These are phyloP conservation scores for Pecoramyces ruminantium DNA, from an alignment of 192 early-diverging fungal species.

Conservation along the genomic window DNA sequence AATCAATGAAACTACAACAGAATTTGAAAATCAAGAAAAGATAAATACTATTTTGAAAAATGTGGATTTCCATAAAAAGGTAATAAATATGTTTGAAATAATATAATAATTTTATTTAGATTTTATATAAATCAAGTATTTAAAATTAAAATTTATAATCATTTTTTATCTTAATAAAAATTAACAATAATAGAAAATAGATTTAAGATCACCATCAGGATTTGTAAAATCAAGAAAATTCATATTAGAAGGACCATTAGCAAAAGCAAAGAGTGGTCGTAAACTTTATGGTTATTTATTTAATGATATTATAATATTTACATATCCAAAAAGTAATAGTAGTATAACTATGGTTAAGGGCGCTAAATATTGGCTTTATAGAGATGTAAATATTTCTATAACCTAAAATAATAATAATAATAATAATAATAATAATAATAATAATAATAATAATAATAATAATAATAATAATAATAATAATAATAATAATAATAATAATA, in stretches of 20 bases:
- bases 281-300: slow-evolving; percentile 48
- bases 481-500: no score
- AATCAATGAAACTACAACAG: slow-evolving; percentile 24
- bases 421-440: no score
- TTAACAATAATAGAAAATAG: slow-evolving; percentile 13
- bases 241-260: slow-evolving; percentile 48
- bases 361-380: slow-evolving; percentile 11
- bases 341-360: slow-evolving; percentile 7
- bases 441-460: no score
- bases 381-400: slow-evolving; percentile 17
- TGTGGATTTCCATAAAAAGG: slow-evolving; percentile 36
- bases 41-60: slow-evolving; percentile 23
- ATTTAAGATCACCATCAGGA: slow-evolving; percentile 34
- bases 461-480: no score
- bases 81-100: no score
- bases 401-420: no score
- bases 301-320: slow-evolving; percentile 35
- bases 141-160: no score
- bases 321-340: slow-evolving; percentile 12
- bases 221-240: slow-evolving; percentile 37
- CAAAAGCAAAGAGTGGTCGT: slow-evolving; percentile 61
- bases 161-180: no score
- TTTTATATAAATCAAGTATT: no score
- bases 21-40: slow-evolving; percentile 27
- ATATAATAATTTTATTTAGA: no score